Evolutionary conservation across 2,329 filamentous ascomycete species (phyloP), one percentile per base, ranked within the genome.

Genomic region (Dryadomyces sulphureus): DNA sequence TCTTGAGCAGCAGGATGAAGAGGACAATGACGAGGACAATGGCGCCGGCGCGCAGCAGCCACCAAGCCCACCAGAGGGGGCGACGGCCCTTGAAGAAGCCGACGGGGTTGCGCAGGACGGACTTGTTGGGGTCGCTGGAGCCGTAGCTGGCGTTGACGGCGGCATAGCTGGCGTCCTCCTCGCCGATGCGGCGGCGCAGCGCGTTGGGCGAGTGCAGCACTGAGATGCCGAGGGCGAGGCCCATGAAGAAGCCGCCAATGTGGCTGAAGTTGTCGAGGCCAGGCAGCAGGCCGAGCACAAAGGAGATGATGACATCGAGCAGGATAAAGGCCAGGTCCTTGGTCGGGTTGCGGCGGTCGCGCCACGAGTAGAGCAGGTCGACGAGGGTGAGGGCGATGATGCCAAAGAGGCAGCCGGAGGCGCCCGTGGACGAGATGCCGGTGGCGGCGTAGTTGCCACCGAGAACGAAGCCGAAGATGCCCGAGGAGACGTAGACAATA

Each of bases 251-350:
- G 2, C 92, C 92, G 46, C 92, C 92, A 51, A 98, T 95, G 55
- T 98, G 92, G 16, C 86, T 85, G 62, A 96, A 98, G 63, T 98
- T 98, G 68, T 98, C 92, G 41, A 98, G 66, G 8, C 89, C 90
- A 0, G 92, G 92, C 1, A 98, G 72, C 4, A 98, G 73, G 30
- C 92, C 92, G 2, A 98, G 74, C 16, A 92, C 87, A 59, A 98
- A 95, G 0, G 88, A 87, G 53, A 98, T 88, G 53, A 80, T 67
- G 50, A 96, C 77, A 57, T 95, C 89, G 47, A 95, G 65, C 41
- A 89, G 51, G 60, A 96, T 84, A 62, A 93, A 94, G 45, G 85
- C 66, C n/a, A 98, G 67, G 56, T 96, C 92, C 54, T 84, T 84
- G 60, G 79, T 72, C 0, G 92, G 92, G 27, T 72, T 80, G 38